Evolutionary conservation across 306 rosid species (phyloP).

Genomic region (Malus domestica): ASM211411v1 NC_041801.1:2924501-2925000

Average conservation of each 20-base stretch:
- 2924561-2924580: background rate
- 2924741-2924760: background rate
- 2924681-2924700: no score
- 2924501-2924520: background rate
- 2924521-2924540: conserved; percentile 2
- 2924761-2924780: background rate
- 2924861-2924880: background rate
- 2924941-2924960: no score
- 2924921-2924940: no score
- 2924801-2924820: no score
- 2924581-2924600: background rate
- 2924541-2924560: background rate
- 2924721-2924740: no score
- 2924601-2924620: background rate
- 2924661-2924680: background rate
- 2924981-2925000: no score
- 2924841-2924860: background rate
- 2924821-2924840: background rate
- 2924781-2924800: background rate
- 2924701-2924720: no score
- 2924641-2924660: no score
- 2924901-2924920: background rate
- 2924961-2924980: no score
- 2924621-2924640: no score
- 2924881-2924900: background rate